A percentile compares a stretch with the other conserved stretches of the same genome.
Conservation (phyloP, 176 grass and related monocot genomes). For the Pontederia paniculata region DNA sequence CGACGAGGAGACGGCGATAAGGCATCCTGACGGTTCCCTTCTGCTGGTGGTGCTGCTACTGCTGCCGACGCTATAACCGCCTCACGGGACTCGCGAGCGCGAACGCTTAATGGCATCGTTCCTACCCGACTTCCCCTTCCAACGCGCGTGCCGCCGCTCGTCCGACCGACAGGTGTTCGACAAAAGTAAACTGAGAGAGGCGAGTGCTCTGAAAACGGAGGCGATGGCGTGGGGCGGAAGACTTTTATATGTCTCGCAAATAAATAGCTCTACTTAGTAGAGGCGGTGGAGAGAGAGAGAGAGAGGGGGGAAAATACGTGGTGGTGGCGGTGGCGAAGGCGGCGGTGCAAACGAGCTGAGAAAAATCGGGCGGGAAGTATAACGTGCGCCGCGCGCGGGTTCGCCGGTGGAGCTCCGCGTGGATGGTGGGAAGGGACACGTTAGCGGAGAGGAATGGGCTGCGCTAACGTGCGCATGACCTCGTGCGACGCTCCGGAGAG, state of each 20-base stretch:
- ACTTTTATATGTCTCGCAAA: background rate
- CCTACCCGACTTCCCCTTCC: background rate
- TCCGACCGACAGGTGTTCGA: background rate
- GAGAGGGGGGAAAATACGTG: no score
- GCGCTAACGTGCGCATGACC: background rate
- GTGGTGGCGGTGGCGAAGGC: background rate
- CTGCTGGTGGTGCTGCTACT: no score
- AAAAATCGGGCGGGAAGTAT: background rate
- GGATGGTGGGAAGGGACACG: background rate
- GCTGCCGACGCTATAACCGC: background rate
- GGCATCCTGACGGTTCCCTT: slow-evolving; percentile 12
- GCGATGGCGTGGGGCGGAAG: no score
- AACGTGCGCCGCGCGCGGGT: background rate
- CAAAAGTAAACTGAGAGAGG: no score
- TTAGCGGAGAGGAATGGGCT: background rate
- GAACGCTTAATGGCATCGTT: slow-evolving; percentile 6
- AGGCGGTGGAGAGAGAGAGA: background rate
- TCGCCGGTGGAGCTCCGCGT: background rate
- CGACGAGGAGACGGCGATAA: background rate
- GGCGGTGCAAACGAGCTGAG: background rate
- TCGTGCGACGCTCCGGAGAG: no score
- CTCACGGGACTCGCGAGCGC: slow-evolving; percentile 8
- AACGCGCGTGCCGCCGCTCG: background rate
- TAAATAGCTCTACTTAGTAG: background rate
- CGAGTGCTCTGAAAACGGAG: no score